A percentile compares a stretch with the other conserved stretches of the same genome.
Conservation (phyloP, 1,284 basidiomycete species). For the Takashimella tepidaria region DNA sequence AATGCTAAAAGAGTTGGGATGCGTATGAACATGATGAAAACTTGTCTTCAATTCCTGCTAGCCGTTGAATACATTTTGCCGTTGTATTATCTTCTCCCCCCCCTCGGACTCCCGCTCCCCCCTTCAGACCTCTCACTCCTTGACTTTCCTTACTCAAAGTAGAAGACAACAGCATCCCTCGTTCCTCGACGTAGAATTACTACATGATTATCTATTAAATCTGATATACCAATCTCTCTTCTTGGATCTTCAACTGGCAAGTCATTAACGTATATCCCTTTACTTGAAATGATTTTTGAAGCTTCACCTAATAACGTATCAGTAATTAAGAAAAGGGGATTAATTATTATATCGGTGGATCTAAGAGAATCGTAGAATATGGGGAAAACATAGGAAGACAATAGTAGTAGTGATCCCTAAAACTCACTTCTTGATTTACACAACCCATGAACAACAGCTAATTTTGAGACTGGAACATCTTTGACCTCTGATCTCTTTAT, state of each 20-base stretch:
- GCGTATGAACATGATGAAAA: too few relatives aligned
- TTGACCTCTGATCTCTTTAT: conserved; percentile 51
- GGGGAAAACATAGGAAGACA: not conserved
- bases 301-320: not conserved
- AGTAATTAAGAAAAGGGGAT: not conserved
- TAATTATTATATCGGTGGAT: too few relatives aligned
- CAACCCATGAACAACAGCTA: conserved; percentile 56
- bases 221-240: conserved; percentile 45
- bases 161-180: conserved; percentile 65
- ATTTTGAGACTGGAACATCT: conserved; percentile 54
- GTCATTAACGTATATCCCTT: conserved; percentile 57
- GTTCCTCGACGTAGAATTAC: conserved; percentile 70
- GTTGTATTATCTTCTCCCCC: conserved; percentile 3
- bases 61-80: too few relatives aligned
- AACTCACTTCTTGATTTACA: conserved; percentile 57
- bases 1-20: too few relatives aligned
- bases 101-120: not conserved
- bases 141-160: conserved; percentile 35
- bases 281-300: conserved; percentile 2
- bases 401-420: too few relatives aligned
- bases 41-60: too few relatives aligned
- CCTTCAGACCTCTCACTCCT: not conserved
- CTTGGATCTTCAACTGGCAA: conserved; percentile 43
- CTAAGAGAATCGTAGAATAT: too few relatives aligned
- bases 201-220: conserved; percentile 62